These are phyloP conservation scores for Backusella parvicylindrica DNA, from an alignment of 192 early-diverging fungal genomes.

Conservation along the genomic window DNA sequence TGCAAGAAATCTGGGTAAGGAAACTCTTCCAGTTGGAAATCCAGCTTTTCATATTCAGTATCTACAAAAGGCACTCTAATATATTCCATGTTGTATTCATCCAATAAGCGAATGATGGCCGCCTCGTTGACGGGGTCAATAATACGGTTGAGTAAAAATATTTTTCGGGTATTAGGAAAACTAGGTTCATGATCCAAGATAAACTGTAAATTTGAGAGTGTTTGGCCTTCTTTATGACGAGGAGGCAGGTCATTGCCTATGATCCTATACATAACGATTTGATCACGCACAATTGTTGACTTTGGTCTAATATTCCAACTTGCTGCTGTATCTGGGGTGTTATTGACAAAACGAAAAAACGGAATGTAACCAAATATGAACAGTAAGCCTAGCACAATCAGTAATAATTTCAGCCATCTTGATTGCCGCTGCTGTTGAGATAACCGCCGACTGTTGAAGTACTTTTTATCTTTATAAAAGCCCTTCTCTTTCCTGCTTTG, in stretches of 20 bases:
- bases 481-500: not conserved
- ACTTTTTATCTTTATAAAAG: slow-evolving; percentile 17
- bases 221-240: slow-evolving; percentile 58
- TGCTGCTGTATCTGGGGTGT: not conserved
- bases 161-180: slow-evolving; percentile 53
- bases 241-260: slow-evolving; percentile 63
- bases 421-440: not conserved
- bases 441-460: not conserved
- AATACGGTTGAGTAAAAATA: slow-evolving; percentile 61
- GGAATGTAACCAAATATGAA: slow-evolving; percentile 15
- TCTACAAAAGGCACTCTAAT: slow-evolving; percentile 52
- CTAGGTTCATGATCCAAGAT: slow-evolving; percentile 56
- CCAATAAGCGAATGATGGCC: slow-evolving; percentile 48
- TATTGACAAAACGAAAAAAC: not conserved
- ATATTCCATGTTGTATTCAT: slow-evolving; percentile 50
- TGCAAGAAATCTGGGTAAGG: slow-evolving; percentile 60
- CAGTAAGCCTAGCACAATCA: not conserved
- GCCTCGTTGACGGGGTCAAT: slow-evolving; percentile 53
- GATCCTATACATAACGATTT: slow-evolving; percentile 52
- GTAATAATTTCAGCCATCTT: slow-evolving; percentile 12
- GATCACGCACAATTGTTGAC: slow-evolving; percentile 17
- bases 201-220: slow-evolving; percentile 54
- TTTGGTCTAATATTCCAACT: not conserved
- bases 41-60: slow-evolving; percentile 49
- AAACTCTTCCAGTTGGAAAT: slow-evolving; percentile 60